Evolutionary conservation across 306 rosid genomes (phyloP).

Genomic region (Sicyos edulis): DNA sequence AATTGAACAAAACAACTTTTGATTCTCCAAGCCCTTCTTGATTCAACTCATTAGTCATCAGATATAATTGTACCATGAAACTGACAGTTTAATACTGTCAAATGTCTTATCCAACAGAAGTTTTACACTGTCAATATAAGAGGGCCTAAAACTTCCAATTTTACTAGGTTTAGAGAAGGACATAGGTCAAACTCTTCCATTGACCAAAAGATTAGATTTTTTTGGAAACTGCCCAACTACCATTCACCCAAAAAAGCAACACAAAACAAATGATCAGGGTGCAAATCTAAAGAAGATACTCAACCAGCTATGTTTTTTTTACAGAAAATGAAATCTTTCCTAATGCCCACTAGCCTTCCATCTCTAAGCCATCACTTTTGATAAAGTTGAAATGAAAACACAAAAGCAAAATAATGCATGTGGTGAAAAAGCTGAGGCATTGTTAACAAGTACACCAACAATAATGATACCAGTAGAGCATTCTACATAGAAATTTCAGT

Average conservation of each 20-base stretch:
- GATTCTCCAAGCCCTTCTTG: too few species aligned
- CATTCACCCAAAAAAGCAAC: neutral
- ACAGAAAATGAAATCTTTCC: neutral
- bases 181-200: too few species aligned
- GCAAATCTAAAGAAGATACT: neutral
- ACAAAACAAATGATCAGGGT: neutral
- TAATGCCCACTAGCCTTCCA: neutral
- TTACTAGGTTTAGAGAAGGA: too few species aligned
- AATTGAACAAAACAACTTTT: too few species aligned
- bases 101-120: too few species aligned
- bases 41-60: too few species aligned
- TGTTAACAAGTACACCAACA: neutral
- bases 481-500: neutral
- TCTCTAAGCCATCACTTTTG: neutral
- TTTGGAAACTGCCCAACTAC: too few species aligned
- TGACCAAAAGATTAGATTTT: too few species aligned
- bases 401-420: neutral
- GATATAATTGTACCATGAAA: too few species aligned
- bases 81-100: too few species aligned
- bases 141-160: too few species aligned
- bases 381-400: neutral
- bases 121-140: too few species aligned
- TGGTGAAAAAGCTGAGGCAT: constrained; percentile 1
- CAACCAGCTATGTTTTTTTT: neutral
- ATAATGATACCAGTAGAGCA: constrained; percentile 5